phyloP scores from a whole-genome alignment of 2,329 filamentous ascomycete genomes.

The Ophiostoma sp. region DNA sequence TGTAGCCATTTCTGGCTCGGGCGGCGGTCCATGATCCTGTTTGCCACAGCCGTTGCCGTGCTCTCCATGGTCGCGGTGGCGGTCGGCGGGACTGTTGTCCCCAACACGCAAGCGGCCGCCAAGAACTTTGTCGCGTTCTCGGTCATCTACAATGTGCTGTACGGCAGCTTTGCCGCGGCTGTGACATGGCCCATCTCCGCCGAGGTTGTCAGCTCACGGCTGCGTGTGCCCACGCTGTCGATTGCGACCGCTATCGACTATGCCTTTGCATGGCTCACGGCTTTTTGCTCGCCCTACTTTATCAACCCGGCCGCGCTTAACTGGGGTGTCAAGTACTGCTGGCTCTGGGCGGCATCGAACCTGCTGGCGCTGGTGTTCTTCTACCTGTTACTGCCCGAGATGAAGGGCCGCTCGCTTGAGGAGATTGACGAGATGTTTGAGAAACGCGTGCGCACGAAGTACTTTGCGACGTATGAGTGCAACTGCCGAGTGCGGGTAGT shows the following conservation, averaged over 20 bases:
- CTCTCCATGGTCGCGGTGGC: neutral
- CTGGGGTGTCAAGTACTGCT: neutral
- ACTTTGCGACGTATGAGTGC: neutral
- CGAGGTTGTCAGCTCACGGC: neutral
- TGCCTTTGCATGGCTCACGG: neutral
- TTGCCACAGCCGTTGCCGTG: too few species aligned
- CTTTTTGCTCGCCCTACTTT: neutral
- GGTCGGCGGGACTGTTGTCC: neutral
- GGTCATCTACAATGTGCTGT: neutral
- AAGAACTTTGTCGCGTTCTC: neutral
- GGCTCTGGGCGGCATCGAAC: neutral
- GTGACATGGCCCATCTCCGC: neutral
- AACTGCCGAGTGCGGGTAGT: neutral
- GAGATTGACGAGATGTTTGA: constrained; percentile 6
- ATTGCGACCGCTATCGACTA: neutral
- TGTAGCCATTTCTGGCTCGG: neutral
- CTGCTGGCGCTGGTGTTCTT: neutral
- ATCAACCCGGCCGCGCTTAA: neutral
- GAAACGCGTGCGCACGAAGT: neutral
- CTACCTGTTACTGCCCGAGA: neutral
- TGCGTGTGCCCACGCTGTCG: neutral
- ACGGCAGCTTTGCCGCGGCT: neutral
- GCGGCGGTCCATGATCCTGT: neutral
- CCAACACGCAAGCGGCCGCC: neutral
- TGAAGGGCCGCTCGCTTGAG: neutral